Evolutionary conservation across 176 grass and related monocot genomes (phyloP).

Genomic region (Oryza glaberrima): DNA sequence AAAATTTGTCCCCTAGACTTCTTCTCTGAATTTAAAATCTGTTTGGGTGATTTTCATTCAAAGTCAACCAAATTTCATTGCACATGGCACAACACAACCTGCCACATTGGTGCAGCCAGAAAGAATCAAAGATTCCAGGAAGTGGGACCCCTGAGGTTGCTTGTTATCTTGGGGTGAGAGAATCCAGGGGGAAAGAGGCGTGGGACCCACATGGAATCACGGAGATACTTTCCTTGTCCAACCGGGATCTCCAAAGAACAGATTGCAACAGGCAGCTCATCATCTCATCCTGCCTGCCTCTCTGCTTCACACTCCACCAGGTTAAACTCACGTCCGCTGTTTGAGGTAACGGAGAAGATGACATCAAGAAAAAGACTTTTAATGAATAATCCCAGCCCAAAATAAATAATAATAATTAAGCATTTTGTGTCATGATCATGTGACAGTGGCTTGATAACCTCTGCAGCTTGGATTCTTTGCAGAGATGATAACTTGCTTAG

Average conservation of each 20-base stretch:
- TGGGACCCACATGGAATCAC: conserved; percentile 62
- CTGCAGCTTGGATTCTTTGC: conserved; percentile 34
- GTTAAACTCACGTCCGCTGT: neutral
- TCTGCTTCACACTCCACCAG: neutral
- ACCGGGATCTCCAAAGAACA: conserved; percentile 45
- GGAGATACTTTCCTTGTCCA: conserved; percentile 71
- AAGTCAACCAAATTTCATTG: neutral
- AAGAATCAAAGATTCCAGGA: conserved; percentile 52
- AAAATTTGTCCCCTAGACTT: too few species aligned
- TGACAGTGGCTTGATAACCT: conserved; percentile 44
- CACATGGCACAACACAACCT: neutral
- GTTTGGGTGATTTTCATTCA: neutral
- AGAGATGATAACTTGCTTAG: conserved; percentile 29
- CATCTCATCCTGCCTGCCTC: neutral
- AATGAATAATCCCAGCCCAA: neutral
- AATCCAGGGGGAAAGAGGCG: conserved; percentile 38
- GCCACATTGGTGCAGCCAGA: conserved; percentile 22
- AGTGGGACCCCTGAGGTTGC: conserved; percentile 20
- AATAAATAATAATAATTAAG: neutral
- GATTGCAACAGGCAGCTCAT: neutral
- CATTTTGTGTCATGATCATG: conserved; percentile 10
- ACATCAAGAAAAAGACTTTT: neutral
- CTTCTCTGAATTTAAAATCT: neutral
- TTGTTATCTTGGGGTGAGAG: conserved; percentile 26
- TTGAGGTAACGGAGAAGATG: neutral